These are phyloP conservation scores for Neurospora sp. DNA, from an alignment of 495 filamentous ascomycete species.

Conservation along the genomic window DNA sequence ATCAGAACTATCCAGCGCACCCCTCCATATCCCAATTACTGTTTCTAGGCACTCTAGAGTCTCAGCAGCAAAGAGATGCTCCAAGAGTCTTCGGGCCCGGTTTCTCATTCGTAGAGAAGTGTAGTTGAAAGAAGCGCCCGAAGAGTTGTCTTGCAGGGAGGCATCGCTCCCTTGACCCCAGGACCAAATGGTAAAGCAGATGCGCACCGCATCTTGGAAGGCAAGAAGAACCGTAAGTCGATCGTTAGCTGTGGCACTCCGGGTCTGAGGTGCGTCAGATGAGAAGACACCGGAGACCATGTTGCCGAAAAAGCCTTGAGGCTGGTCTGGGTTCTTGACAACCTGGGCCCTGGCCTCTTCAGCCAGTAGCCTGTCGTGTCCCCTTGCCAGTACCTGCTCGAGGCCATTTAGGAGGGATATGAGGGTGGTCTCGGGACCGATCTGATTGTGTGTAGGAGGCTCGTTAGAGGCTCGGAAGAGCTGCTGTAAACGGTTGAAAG, in stretches of 20 bases:
- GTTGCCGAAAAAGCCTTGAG: conserved; percentile 89
- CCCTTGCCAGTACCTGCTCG: conserved; percentile 78
- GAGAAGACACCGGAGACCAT: conserved; percentile 92
- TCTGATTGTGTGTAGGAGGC: conserved; percentile 12
- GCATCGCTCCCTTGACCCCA: conserved; percentile 64
- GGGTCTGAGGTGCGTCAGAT: conserved; percentile 61
- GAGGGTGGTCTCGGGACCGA: conserved; percentile 53
- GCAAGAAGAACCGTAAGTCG: conserved; percentile 87
- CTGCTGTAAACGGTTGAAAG: conserved; percentile 52
- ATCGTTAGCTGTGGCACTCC: conserved; percentile 80
- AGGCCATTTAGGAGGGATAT: conserved; percentile 79
- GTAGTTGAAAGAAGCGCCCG: conserved; percentile 76
- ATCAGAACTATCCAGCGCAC: conserved; percentile 26
- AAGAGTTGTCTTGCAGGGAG: conserved; percentile 50
- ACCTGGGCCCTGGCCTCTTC: conserved; percentile 60
- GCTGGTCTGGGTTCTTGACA: conserved; percentile 70
- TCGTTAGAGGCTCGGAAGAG: conserved; percentile 40
- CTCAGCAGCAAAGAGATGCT: conserved; percentile 89
- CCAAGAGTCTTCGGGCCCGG: conserved; percentile 72
- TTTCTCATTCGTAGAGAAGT: conserved; percentile 84
- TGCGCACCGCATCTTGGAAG: conserved; percentile 87
- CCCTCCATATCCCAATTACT: conserved; percentile 68
- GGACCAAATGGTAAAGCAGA: conserved; percentile 90
- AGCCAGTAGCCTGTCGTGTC: conserved; percentile 69
- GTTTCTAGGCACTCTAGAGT: conserved; percentile 93